Evolutionary conservation across 2,329 filamentous ascomycete genomes (phyloP).

Genomic region (Paraphoma sp.): DNA sequence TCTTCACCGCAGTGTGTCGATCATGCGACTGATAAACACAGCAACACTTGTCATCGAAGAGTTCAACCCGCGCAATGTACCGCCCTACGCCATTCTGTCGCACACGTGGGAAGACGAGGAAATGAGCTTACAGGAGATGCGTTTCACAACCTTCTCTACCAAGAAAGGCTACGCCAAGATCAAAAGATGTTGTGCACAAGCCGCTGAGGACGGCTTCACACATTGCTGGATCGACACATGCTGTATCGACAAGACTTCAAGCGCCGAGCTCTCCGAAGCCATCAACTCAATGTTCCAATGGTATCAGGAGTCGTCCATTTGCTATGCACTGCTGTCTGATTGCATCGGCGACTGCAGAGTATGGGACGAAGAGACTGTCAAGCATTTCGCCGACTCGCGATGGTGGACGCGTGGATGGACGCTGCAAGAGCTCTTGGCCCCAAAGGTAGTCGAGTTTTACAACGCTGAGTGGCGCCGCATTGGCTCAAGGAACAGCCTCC

Average conservation of each 20-base stretch:
- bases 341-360: not conserved
- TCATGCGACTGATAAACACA: not conserved
- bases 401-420: constrained; percentile 9
- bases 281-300: constrained; percentile 16
- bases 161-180: not conserved
- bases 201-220: not conserved
- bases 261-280: constrained; percentile 5
- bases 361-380: not conserved
- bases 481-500: not conserved
- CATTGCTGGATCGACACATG: constrained; percentile 7
- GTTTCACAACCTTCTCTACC: not conserved
- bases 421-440: constrained; percentile 21
- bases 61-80: not conserved
- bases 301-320: constrained; percentile 10
- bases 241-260: constrained; percentile 15
- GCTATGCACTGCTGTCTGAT: constrained; percentile 13
- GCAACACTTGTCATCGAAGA: not conserved
- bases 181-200: not conserved
- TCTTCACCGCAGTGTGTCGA: too few relatives aligned
- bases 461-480: constrained; percentile 2
- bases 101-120: not conserved
- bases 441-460: constrained; percentile 8
- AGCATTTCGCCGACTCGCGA: not conserved
- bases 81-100: not conserved
- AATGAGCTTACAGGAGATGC: not conserved